Conservation (phyloP, 2,329 filamentous ascomycete genomes). For the Alternaria sp. region DNA sequence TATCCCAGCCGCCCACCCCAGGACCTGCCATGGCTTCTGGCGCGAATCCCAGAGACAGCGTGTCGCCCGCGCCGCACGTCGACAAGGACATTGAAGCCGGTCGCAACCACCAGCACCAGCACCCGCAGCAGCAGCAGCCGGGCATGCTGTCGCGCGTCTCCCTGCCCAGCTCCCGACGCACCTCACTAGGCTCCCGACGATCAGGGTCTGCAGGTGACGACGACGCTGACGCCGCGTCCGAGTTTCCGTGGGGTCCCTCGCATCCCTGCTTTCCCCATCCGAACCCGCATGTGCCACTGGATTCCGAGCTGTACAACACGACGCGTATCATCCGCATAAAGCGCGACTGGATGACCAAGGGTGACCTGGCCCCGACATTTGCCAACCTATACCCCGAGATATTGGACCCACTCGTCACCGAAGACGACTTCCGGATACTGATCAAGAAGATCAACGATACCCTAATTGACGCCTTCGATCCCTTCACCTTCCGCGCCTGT, state of each 20-base stretch:
- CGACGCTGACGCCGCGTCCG: constrained; percentile 52
- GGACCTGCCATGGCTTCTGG: constrained; percentile 36
- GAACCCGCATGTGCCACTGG: constrained; percentile 86
- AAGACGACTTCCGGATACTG: constrained; percentile 85
- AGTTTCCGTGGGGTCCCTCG: constrained; percentile 88
- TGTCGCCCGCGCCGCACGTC: constrained; percentile 17
- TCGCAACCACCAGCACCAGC: background rate
- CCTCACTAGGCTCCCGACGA: constrained; percentile 39
- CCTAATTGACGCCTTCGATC: constrained; percentile 80
- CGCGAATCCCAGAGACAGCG: constrained; percentile 22
- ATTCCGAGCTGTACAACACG: constrained; percentile 75
- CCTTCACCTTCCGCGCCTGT: constrained; percentile 78
- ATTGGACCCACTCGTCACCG: constrained; percentile 82
- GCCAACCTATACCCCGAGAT: constrained; percentile 97
- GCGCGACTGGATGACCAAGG: constrained; percentile 88
- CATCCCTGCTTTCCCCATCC: constrained; percentile 95
- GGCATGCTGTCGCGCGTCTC: constrained; percentile 27
- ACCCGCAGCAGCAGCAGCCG: constrained; percentile 4
- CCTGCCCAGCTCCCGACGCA: constrained; percentile 39
- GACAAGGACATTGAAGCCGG: constrained; percentile 41
- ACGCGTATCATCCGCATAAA: constrained; percentile 93
- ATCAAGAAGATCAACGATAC: constrained; percentile 84
- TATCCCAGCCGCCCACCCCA: constrained; percentile 38
- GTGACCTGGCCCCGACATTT: constrained; percentile 91
- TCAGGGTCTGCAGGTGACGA: constrained; percentile 15